Evolutionary conservation across 495 filamentous ascomycete species (phyloP).

Genomic region (Daldinia bambusicola): DNA sequence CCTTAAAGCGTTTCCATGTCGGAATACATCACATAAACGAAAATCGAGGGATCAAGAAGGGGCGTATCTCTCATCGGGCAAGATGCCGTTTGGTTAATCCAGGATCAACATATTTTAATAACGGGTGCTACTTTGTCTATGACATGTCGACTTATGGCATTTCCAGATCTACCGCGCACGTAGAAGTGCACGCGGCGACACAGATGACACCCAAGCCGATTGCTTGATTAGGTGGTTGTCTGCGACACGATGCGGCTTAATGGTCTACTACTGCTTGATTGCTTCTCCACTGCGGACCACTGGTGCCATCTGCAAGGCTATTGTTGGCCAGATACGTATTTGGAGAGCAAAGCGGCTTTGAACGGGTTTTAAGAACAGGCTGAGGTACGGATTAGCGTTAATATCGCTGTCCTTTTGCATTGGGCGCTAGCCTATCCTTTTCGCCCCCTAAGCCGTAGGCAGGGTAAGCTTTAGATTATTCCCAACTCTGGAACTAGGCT

Average conservation of each 20-base stretch:
- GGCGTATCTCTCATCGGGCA: neutral
- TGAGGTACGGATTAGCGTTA: neutral
- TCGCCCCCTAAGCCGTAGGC: conserved; percentile 1
- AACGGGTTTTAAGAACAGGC: conserved; percentile 1
- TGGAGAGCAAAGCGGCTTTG: neutral
- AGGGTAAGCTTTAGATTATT: conserved; percentile 7
- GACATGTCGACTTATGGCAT: neutral
- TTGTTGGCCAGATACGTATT: neutral
- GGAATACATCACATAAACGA: conserved; percentile 21
- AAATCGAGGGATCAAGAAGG: neutral
- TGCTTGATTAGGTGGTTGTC: conserved; percentile 13
- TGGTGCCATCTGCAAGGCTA: neutral
- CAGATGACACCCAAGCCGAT: neutral
- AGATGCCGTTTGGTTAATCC: conserved; percentile 15
- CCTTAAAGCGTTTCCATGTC: neutral
- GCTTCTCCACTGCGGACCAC: neutral
- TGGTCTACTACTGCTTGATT: conserved; percentile 3
- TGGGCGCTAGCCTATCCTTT: neutral
- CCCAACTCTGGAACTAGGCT: conserved; percentile 2
- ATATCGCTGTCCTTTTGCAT: neutral
- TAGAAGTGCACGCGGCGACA: neutral
- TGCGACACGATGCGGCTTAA: conserved; percentile 23
- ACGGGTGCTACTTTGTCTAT: conserved; percentile 5
- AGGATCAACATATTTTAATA: neutral
- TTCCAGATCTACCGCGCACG: neutral